phyloP scores from a whole-genome alignment of 176 grass and related monocot genomes.

The Melocanna baccifera region DNA sequence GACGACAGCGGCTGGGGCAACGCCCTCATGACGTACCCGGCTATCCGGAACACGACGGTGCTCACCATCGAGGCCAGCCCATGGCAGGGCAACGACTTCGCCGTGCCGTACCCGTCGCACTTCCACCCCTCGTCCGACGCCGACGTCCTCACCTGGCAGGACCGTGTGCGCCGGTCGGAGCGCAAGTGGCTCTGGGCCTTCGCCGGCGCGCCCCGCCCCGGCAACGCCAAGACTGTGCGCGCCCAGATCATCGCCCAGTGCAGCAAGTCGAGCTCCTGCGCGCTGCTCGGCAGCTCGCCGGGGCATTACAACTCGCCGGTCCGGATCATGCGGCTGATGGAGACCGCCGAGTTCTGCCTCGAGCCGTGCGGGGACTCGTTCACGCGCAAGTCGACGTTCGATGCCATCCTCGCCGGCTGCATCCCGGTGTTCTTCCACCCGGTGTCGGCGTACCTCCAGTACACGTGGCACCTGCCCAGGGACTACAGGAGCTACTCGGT shows the following conservation, averaged over 20 bases:
- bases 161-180: neutral
- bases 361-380: neutral
- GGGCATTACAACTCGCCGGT: neutral
- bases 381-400: constrained; percentile 42
- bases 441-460: constrained; percentile 21
- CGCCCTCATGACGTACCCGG: constrained; percentile 47
- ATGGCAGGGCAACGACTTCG: constrained; percentile 39
- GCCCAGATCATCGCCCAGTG: constrained; percentile 1
- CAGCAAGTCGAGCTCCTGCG: neutral
- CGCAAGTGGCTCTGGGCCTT: neutral
- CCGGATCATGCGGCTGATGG: neutral
- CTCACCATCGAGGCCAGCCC: constrained; percentile 50
- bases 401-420: constrained; percentile 69
- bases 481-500: constrained; percentile 21
- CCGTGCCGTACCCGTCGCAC: constrained; percentile 49
- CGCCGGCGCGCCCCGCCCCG: neutral
- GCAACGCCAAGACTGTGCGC: neutral
- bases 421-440: constrained; percentile 74
- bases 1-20: constrained; percentile 45
- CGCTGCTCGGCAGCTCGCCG: neutral
- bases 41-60: constrained; percentile 61
- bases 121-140: constrained; percentile 24
- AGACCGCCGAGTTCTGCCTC: constrained; percentile 8
- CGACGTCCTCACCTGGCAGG: neutral
- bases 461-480: constrained; percentile 6